A percentile compares a stretch with the other conserved stretches of the same genome.
Conservation (phyloP, 192 early-diverging fungal species). For the Coemansia sp. region DNA sequence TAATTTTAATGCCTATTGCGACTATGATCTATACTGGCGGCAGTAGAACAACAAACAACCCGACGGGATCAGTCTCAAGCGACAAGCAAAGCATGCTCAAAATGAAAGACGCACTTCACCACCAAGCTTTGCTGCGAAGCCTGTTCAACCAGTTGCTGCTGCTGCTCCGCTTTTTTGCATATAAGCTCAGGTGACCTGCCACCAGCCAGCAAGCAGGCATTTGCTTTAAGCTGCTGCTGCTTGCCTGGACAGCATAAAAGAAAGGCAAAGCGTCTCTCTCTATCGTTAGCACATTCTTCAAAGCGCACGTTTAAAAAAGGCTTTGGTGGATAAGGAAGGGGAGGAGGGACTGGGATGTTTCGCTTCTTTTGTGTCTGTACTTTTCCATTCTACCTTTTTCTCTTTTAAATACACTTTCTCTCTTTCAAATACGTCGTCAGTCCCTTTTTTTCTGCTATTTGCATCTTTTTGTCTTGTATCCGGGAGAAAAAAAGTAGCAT, state of each 20-base stretch:
- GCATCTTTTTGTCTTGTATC: neutral
- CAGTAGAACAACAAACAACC: too few relatives aligned
- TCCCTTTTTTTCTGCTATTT: conserved; percentile 4
- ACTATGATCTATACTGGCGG: neutral
- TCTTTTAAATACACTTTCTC: neutral
- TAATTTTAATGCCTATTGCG: neutral
- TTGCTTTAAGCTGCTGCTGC: neutral
- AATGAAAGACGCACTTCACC: too few relatives aligned
- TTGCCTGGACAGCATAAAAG: neutral
- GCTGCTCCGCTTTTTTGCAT: conserved; percentile 3
- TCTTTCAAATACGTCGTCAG: neutral
- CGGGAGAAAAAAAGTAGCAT: conserved; percentile 1
- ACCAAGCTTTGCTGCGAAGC: too few relatives aligned
- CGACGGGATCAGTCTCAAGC: too few relatives aligned
- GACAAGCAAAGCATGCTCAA: neutral
- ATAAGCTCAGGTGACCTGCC: conserved; percentile 5
- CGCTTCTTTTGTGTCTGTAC: neutral
- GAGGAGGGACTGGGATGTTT: neutral
- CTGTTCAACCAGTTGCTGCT: too few relatives aligned
- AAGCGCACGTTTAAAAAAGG: neutral
- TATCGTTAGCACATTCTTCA: neutral
- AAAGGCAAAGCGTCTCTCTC: too few relatives aligned
- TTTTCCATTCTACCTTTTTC: neutral
- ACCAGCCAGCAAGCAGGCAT: neutral
- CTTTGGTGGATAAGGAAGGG: neutral